Percentiles rank a stretch among this genome's conserved stretches.
Conservation (phyloP, 2,329 filamentous ascomycete genomes). For the Verticillium isaacii region DNA sequence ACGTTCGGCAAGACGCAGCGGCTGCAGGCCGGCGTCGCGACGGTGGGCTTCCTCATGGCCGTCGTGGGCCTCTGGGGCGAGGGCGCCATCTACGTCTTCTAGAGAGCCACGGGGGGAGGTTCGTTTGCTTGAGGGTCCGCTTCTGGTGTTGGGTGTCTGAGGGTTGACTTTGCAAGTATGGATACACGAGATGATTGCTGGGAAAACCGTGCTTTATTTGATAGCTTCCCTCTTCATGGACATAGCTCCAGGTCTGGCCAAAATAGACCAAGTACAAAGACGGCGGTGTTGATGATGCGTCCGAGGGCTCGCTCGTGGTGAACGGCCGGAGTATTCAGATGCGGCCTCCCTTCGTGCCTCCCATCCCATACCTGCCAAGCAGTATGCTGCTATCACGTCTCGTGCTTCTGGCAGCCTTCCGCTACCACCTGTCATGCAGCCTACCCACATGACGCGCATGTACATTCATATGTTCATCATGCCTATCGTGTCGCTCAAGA, state of each 20-base stretch:
- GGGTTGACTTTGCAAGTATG: not conserved
- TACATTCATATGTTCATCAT: too few relatives aligned
- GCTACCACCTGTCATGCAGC: not conserved
- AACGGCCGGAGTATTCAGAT: not conserved
- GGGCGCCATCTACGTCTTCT: slow-evolving; percentile 28
- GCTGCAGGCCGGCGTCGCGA: slow-evolving; percentile 48
- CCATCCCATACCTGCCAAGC: not conserved
- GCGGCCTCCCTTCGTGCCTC: not conserved
- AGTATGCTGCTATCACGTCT: not conserved
- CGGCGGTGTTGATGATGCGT: not conserved
- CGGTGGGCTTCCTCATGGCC: slow-evolving; percentile 55
- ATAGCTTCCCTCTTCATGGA: not conserved
- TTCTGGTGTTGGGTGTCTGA: slow-evolving; percentile 3
- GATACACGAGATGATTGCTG: not conserved
- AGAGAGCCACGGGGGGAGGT: not conserved
- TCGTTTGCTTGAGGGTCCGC: not conserved
- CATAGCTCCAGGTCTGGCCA: slow-evolving; percentile 1
- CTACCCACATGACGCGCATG: not conserved
- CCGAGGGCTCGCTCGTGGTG: not conserved
- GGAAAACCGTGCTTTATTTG: not conserved
- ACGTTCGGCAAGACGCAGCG: slow-evolving; percentile 48
- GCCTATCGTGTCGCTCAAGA: slow-evolving; percentile 34
- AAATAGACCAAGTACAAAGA: slow-evolving; percentile 2
- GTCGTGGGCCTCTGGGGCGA: slow-evolving; percentile 65
- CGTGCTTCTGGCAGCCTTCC: not conserved